Percentiles rank a stretch among this genome's conserved stretches.
Evolutionary conservation across 495 filamentous ascomycete genomes (phyloP).

Genomic region (Penicillium cosmopolitanum): DNA sequence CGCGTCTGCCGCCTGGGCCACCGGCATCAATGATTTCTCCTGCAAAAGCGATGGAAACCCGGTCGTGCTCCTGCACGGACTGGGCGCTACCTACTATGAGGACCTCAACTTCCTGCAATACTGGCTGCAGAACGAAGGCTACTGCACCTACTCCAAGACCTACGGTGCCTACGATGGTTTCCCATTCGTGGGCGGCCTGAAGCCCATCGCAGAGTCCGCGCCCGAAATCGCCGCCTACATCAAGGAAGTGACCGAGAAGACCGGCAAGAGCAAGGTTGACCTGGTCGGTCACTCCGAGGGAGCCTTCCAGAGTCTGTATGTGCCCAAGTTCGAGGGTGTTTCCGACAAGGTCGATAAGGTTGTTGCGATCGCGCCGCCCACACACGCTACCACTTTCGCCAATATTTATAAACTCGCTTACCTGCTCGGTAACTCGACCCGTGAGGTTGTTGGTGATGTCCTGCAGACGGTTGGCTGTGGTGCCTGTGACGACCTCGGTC

Average conservation of each 20-base stretch:
- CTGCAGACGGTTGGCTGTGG: slow-evolving; percentile 46
- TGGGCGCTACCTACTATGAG: slow-evolving; percentile 54
- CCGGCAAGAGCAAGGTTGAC: slow-evolving; percentile 50
- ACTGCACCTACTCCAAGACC: slow-evolving; percentile 56
- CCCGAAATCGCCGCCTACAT: slow-evolving; percentile 54
- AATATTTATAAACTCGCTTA: slow-evolving; percentile 52
- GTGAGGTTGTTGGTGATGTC: slow-evolving; percentile 34
- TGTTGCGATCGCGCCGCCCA: slow-evolving; percentile 54
- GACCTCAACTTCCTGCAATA: slow-evolving; percentile 56
- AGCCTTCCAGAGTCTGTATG: slow-evolving; percentile 55
- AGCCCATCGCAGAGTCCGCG: slow-evolving; percentile 49
- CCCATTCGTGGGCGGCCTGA: slow-evolving; percentile 51
- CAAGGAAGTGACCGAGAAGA: slow-evolving; percentile 41
- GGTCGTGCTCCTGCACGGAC: slow-evolving; percentile 55
- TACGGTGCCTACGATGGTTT: slow-evolving; percentile 55
- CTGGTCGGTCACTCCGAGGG: slow-evolving; percentile 61
- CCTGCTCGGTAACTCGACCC: slow-evolving; percentile 41
- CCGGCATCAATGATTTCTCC: slow-evolving; percentile 44
- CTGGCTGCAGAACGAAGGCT: slow-evolving; percentile 53
- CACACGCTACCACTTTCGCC: slow-evolving; percentile 52
- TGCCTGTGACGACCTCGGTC: slow-evolving; percentile 50
- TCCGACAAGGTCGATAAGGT: slow-evolving; percentile 47
- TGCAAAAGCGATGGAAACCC: slow-evolving; percentile 48
- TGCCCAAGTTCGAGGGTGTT: slow-evolving; percentile 54
- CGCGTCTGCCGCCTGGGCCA: slow-evolving; percentile 24